These are phyloP conservation scores for Globisporangium barbulae DNA, from an alignment of 352 stramenopile genomes.

Conservation along the genomic window DNA sequence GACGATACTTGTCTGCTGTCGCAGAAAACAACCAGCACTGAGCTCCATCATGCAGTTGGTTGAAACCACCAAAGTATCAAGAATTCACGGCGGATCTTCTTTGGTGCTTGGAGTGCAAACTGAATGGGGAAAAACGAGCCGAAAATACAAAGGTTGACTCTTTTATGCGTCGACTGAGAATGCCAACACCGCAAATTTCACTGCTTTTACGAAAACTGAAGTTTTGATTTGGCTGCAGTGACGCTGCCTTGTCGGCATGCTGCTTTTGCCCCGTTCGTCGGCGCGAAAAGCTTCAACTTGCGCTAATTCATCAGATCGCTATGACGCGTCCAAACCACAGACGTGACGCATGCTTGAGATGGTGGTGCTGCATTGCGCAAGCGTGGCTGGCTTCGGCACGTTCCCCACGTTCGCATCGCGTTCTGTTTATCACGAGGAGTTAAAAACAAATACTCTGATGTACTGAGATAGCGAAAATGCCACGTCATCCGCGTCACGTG, in stretches of 20 bases:
- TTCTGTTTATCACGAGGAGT: neutral
- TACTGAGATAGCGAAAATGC: neutral
- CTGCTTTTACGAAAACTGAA: too few species aligned
- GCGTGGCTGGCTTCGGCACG: neutral
- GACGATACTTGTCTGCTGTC: neutral
- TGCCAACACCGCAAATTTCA: conserved; percentile 4
- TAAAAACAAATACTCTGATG: too few species aligned
- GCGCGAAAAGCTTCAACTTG: conserved; percentile 9
- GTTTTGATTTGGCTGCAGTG: neutral
- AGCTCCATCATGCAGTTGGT: neutral
- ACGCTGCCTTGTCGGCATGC: conserved; percentile 6
- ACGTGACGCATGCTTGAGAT: neutral
- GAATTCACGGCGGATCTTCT: conserved; percentile 1
- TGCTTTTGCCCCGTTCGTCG: neutral
- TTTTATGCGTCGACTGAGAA: neutral
- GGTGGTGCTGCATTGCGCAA: neutral
- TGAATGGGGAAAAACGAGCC: neutral
- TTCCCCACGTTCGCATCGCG: neutral
- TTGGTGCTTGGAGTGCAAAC: conserved; percentile 6
- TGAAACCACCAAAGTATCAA: neutral
- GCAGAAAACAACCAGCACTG: neutral
- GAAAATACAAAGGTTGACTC: neutral
- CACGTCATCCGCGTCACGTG: conserved; percentile 3
- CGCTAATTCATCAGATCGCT: too few species aligned
- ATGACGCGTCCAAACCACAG: neutral